These are phyloP conservation scores for Scutellaria barbata DNA, from an alignment of 257 asterid species.

Conservation along the genomic window DNA sequence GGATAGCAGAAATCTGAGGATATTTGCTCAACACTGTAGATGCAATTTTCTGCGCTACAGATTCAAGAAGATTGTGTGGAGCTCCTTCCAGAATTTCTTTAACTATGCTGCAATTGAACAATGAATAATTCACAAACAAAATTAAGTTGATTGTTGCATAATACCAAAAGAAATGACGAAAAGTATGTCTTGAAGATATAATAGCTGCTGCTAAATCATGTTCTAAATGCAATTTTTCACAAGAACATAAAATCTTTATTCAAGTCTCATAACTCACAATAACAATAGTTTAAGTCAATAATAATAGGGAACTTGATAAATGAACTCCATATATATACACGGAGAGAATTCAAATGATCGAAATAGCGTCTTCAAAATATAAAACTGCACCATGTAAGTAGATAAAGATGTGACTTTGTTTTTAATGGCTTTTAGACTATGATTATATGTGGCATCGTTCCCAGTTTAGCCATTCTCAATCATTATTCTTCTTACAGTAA, in stretches of 20 bases:
- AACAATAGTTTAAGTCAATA: not conserved
- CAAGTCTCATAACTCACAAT: not conserved
- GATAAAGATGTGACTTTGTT: no score
- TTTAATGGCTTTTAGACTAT: no score
- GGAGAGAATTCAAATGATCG: no score
- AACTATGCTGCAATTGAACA: slow-evolving; percentile 58
- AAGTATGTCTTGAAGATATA: not conserved
- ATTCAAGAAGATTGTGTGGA: slow-evolving; percentile 79
- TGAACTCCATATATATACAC: no score
- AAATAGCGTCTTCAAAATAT: no score
- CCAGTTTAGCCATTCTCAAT: not conserved
- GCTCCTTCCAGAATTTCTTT: slow-evolving; percentile 73
- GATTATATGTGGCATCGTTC: no score
- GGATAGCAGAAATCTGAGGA: slow-evolving; percentile 64
- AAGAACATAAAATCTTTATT: slow-evolving; percentile 1
- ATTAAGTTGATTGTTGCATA: not conserved
- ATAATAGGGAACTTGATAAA: no score
- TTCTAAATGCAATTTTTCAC: not conserved
- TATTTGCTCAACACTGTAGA: slow-evolving; percentile 53
- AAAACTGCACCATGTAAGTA: no score
- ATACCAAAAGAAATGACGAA: not conserved
- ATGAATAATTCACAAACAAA: not conserved
- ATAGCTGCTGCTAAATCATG: no score
- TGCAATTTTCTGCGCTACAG: slow-evolving; percentile 77
- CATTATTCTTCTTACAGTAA: not conserved